Conservation (phyloP, 208 protist species). For the Leptomonas pyrrhocoris region DNA sequence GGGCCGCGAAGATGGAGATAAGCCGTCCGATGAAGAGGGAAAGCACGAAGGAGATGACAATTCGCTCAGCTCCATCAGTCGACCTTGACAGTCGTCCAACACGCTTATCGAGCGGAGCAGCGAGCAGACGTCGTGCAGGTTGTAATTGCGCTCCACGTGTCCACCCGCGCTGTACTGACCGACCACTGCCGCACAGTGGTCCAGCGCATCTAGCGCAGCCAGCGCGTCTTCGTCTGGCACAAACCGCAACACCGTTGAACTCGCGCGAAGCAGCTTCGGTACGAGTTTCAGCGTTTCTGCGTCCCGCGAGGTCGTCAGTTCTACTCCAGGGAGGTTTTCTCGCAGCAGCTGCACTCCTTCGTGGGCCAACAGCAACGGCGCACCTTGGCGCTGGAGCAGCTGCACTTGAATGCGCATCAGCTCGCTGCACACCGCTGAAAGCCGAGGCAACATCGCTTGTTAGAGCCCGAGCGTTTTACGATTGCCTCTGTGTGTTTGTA, state of each 20-base stretch:
- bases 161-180: constrained; percentile 38
- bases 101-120: constrained; percentile 63
- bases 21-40: background rate
- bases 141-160: constrained; percentile 48
- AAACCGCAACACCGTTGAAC: constrained; percentile 58
- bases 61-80: constrained; percentile 15
- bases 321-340: constrained; percentile 28
- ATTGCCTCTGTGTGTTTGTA: too few species aligned
- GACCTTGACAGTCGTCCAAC: constrained; percentile 38
- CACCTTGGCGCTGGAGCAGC: constrained; percentile 69
- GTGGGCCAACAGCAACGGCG: constrained; percentile 34
- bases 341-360: constrained; percentile 64
- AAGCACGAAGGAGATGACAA: background rate
- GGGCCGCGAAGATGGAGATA: background rate
- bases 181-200: constrained; percentile 24
- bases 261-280: constrained; percentile 67
- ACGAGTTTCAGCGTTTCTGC: constrained; percentile 34
- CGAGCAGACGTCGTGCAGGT: constrained; percentile 67
- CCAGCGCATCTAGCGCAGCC: constrained; percentile 48
- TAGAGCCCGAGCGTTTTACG: too few species aligned
- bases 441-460: background rate
- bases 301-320: constrained; percentile 4
- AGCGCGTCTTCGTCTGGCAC: constrained; percentile 38
- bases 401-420: constrained; percentile 75
- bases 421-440: constrained; percentile 57